Base-by-base conservation (phyloP, 2,329 filamentous ascomycete species). In the Cercospora sp. region DNA sequence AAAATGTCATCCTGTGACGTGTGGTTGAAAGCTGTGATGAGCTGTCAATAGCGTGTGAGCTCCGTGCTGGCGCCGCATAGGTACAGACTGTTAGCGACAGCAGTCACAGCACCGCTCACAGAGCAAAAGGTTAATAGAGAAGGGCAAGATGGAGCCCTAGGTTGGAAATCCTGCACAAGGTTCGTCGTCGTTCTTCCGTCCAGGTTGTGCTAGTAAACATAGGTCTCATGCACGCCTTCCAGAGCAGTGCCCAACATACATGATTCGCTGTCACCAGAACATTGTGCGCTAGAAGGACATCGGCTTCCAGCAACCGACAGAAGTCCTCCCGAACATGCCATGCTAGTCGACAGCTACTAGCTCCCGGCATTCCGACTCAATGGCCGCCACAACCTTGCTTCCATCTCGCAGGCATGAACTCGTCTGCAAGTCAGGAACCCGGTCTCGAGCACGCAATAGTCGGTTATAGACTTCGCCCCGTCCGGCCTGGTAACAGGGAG, bases 391-490 rank as follows among this genome's bases (percentile, higher is more conserved):
- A 58, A 18, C 53, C 53, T 28, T 58, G 26, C 13, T n/a, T 8
- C 13, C 53, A 28, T 58, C 26, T 33, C 5, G 23, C 53, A 31
- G 23, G 53, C 23, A 28, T 57, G 23, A 31, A 16, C 23, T 8
- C 53, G 26, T 28, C 53, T 58, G 53, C 53, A 58, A 58, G 53
- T 58, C 53, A 58, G n/a, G 20, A 58, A 31, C 53, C 53, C 53
- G 23, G 53, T n/a, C 6, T n/a, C 26, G 53, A 58, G 53, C 53
- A 58, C 53, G 53, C 53, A 28, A 57, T 57, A 57, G 18, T 57
- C 53, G 53, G 13, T 58, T 31, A 58, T 58, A 58, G 6, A 31
- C 53, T 58, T 58, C 26, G 16, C n/a, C 53, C 23, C 8, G 7
- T 20, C 30, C 23, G 26, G 16, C 5, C 12, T n/a, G 53, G 16